Percentiles rank a stretch among this genome's conserved stretches.
Conservation (phyloP, 371 early-diverging fungal species). For the Mortierella sp. region DNA sequence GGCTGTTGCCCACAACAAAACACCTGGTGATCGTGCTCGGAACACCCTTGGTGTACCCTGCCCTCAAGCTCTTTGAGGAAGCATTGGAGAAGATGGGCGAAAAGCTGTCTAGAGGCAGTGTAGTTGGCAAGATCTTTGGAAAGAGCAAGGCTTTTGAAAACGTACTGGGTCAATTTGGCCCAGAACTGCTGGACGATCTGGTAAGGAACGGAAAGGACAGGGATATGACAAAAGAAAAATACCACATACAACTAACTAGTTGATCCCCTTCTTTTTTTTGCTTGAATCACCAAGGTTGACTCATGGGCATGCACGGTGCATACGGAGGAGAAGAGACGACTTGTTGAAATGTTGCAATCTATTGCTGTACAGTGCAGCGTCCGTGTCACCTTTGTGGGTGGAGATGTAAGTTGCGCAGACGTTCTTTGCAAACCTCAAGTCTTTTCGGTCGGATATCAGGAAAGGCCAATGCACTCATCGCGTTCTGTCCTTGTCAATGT, state of each 20-base stretch:
- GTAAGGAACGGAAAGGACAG: slow-evolving; percentile 26
- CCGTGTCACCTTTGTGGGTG: slow-evolving; percentile 83
- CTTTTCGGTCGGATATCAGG: too few relatives aligned
- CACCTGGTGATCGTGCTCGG: slow-evolving; percentile 79
- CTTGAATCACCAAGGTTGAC: slow-evolving; percentile 62
- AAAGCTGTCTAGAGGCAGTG: slow-evolving; percentile 31
- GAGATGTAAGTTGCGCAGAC: slow-evolving; percentile 65
- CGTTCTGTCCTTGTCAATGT: background rate
- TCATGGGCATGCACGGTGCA: slow-evolving; percentile 73
- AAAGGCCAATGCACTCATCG: too few relatives aligned
- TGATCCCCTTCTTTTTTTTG: too few relatives aligned
- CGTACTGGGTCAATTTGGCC: slow-evolving; percentile 77
- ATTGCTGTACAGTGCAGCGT: slow-evolving; percentile 66
- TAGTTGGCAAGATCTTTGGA: slow-evolving; percentile 54
- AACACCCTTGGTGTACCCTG: slow-evolving; percentile 83
- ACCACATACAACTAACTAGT: too few relatives aligned
- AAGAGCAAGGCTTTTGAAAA: slow-evolving; percentile 57
- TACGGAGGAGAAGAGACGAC: slow-evolving; percentile 70
- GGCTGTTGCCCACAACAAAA: slow-evolving; percentile 63
- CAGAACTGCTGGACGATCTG: slow-evolving; percentile 84
- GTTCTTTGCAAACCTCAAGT: too few relatives aligned
- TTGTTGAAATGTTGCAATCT: slow-evolving; percentile 75
- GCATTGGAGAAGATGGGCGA: slow-evolving; percentile 48
- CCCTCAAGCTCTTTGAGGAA: slow-evolving; percentile 74
- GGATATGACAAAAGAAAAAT: too few relatives aligned